A percentile compares a stretch with the other conserved stretches of the same genome.
Evolutionary conservation across 331 rosid species (phyloP).

Genomic region (Dryas integrifolia): DNA sequence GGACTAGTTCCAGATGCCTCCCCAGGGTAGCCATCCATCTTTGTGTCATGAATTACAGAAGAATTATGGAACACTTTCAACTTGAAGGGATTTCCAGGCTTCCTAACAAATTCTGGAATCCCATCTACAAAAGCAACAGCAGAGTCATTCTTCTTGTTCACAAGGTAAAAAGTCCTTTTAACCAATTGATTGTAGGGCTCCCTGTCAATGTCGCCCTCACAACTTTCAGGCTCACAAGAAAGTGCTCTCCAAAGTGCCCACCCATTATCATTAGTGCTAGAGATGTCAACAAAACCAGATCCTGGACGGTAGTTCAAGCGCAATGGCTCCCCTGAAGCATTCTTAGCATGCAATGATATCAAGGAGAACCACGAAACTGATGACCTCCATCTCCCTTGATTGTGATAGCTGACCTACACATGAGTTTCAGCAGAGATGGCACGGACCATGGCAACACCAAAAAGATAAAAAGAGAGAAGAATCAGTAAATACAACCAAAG

Average conservation of each 20-base stretch:
- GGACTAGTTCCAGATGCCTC: constrained; percentile 38
- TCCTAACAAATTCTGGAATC: constrained; percentile 69
- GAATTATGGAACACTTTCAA: constrained; percentile 63
- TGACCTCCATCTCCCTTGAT: constrained; percentile 62
- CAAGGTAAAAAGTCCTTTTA: constrained; percentile 59
- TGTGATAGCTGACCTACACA: constrained; percentile 58
- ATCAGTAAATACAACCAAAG: constrained; percentile 7
- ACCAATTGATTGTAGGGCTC: constrained; percentile 57
- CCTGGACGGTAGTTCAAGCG: constrained; percentile 68
- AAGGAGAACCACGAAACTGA: constrained; percentile 73
- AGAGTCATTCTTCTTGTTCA: constrained; percentile 74
- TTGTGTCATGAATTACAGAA: constrained; percentile 39
- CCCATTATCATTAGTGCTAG: constrained; percentile 54
- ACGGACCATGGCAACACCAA: constrained; percentile 4
- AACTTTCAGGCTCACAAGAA: constrained; percentile 48
- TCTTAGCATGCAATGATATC: constrained; percentile 77
- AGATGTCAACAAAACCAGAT: constrained; percentile 77
- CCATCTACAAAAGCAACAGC: constrained; percentile 84
- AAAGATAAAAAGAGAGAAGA: constrained; percentile 1
- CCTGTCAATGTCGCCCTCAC: constrained; percentile 53
- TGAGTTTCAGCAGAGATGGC: constrained; percentile 4
- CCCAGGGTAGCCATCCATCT: constrained; percentile 35
- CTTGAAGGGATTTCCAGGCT: constrained; percentile 92
- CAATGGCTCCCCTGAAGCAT: constrained; percentile 61
- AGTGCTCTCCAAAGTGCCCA: constrained; percentile 60